phyloP scores from a whole-genome alignment of 768 basidiomycete genomes.

The Cystobasidium onofrii region DNA sequence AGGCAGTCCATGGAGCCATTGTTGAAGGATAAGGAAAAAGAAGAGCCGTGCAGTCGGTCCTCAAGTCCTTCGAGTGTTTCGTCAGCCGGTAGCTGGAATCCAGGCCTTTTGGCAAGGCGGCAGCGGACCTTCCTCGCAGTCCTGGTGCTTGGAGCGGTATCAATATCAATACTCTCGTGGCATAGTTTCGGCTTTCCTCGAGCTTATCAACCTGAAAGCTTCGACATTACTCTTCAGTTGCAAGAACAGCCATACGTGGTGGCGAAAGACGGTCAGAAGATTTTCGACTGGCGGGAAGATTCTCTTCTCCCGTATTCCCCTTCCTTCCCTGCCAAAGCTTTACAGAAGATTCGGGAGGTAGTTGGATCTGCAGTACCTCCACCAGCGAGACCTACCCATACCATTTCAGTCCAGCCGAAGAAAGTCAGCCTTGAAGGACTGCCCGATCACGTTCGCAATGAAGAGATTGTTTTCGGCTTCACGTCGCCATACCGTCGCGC shows the following conservation, averaged over 20 bases:
- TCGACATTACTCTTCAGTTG: neutral
- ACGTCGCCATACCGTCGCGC: conserved; percentile 15
- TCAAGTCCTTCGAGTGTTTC: neutral
- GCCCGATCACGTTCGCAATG: conserved; percentile 13
- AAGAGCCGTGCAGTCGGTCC: neutral
- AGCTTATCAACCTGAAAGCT: neutral
- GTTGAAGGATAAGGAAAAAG: neutral
- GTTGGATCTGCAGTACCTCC: neutral
- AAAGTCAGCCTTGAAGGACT: neutral
- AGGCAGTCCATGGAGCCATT: conserved; percentile 1
- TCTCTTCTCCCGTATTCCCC: neutral
- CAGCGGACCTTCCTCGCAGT: neutral
- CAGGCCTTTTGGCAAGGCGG: neutral
- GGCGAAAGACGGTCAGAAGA: neutral
- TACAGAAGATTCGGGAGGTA: neutral
- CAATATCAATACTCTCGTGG: neutral
- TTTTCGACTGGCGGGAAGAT: conserved; percentile 6
- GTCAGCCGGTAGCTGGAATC: neutral
- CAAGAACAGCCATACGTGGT: neutral
- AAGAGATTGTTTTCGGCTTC: conserved; percentile 30
- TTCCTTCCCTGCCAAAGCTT: neutral
- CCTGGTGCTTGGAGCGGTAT: neutral
- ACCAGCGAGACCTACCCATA: neutral
- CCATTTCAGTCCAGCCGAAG: conserved; percentile 3
- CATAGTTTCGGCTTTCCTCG: neutral